Evolutionary conservation across 2,329 filamentous ascomycete species (phyloP), one percentile per base, ranked within the genome.

Genomic region (Zymoseptoria tritici): DNA sequence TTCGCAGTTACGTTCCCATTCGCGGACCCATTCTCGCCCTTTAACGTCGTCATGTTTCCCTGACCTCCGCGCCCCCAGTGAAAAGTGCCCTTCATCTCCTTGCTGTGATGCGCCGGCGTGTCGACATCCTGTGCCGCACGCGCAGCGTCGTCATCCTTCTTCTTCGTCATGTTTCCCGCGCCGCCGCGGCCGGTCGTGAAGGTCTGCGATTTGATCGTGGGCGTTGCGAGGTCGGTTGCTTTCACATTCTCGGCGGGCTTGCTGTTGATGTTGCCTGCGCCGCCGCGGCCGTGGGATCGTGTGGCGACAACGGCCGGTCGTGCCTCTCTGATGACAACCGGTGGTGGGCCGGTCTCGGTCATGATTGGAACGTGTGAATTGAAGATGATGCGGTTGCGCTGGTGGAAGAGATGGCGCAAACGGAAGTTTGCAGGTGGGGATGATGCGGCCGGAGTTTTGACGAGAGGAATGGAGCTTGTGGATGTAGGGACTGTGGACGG

Each of bases 111-210:
- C 2, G 65, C 65, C 9, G 69, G 67, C 5, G 85, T 83, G 61
- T 87, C 85, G 62, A 97, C 90, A 69, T 97, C 92, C 75, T 97
- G 93, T 50, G 86, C 86, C 57, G 85, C 81, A 64, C 92, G 87
- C 42, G 92, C 90, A 72, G 90, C 71, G 63, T 83, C 80, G 8
- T 84, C 81, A 63, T 78, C 85, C 50, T 80, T 77, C 50, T 80
- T 77, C 3, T 87, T 86, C 54, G 88, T 85, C 88, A 96, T 96
- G 79, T 96, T 97, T 61, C 92, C 92, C 4, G 84, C 86, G 61
- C 91, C 92, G 58, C 92, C 92, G 56, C 92, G 89, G 59, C 92
- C 92, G 2, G 92, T 97, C 20, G 92, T 96, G 71, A 93, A 91
- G 65, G 90, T 80, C n/a, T 88, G 78, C 53, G 83, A 83, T 78